These are phyloP conservation scores for Pestalotiopsis sp. DNA, from an alignment of 2,329 filamentous ascomycete species.

Conservation along the genomic window DNA sequence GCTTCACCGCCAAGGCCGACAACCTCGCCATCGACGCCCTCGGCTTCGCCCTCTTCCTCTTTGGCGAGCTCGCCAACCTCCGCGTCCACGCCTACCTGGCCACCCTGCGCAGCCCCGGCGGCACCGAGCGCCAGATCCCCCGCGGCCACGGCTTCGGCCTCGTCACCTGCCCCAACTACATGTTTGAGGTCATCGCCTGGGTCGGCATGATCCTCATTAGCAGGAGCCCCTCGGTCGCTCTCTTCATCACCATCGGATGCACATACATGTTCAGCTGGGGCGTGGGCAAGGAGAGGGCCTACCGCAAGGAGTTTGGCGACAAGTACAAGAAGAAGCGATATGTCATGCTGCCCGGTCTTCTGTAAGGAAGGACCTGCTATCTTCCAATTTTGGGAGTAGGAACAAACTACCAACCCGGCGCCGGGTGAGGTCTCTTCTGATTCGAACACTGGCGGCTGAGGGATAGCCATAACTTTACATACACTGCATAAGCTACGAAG, in stretches of 20 bases:
- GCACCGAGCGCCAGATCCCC: slow-evolving; percentile 87
- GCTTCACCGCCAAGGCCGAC: slow-evolving; percentile 61
- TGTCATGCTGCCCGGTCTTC: slow-evolving; percentile 77
- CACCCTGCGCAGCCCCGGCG: slow-evolving; percentile 75
- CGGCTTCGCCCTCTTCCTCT: slow-evolving; percentile 71
- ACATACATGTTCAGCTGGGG: slow-evolving; percentile 88
- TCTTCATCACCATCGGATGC: slow-evolving; percentile 76
- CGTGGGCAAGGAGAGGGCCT: slow-evolving; percentile 86
- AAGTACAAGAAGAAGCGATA: slow-evolving; percentile 95
- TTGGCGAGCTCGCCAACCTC: slow-evolving; percentile 82
- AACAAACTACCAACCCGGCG: neutral
- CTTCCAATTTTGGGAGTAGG: neutral
- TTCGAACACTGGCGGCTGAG: neutral
- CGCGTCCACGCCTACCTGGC: slow-evolving; percentile 79
- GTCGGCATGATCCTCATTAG: slow-evolving; percentile 78
- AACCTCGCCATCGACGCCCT: slow-evolving; percentile 59
- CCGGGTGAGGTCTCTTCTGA: neutral
- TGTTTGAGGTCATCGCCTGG: slow-evolving; percentile 91
- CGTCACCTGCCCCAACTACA: slow-evolving; percentile 97
- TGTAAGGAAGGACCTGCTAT: slow-evolving; percentile 45
- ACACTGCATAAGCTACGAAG: too few relatives aligned
- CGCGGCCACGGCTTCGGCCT: slow-evolving; percentile 79
- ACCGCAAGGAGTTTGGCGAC: slow-evolving; percentile 88
- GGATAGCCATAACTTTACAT: accelerated
- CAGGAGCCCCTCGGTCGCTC: slow-evolving; percentile 74